Evolutionary conservation across 305 asterid genomes (phyloP), one percentile per base, ranked within the genome.

Genomic region (Fraxinus velutina): DNA sequence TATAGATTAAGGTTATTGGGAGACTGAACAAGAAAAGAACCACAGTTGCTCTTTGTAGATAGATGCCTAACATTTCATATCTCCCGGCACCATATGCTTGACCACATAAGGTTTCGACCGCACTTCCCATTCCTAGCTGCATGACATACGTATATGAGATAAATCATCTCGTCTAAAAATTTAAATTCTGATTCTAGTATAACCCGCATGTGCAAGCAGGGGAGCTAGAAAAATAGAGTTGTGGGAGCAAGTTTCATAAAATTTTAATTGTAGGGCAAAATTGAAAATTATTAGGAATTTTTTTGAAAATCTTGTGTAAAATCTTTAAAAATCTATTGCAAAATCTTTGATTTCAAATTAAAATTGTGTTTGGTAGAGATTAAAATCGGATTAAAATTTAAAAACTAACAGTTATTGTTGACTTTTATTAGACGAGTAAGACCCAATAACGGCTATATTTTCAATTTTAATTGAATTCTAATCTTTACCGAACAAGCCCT

Each of bases 121-220:
- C 91, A 76, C 91, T 88, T 0, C 88, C 91, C 91, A 88, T 88
- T 10, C 91, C 91, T 6, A 88, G 37, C 88, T 86, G 87, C 57
- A 81, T 42, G 47, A 71, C 24, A 5, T 71, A 19, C 3, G 12
- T 17, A 2, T 15, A 13, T 13, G 17, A 3, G 2, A 13, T 47
- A 50, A 50, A 50, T 15, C 2, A 50, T 50, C 21, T 15, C 60
- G 21, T 50, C 21, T 50, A 50, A 50, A 15, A 50, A 4, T 50
- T 50, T 15, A 50, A 50, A 13, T 13, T 12, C 17, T 13, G 17
- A 13, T 4, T 13, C 57, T 47, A 47, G 19, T 47, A 47, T 13
- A 47, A 47, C 6, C 15, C 2, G 4, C 0, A 12, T 0, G 1
- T 47, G 57, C 57, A 47, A 47, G 52, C n/a, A 42, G n/a, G 52